These are phyloP conservation scores for Chiua virens DNA, from an alignment of 768 basidiomycete genomes.

Conservation along the genomic window DNA sequence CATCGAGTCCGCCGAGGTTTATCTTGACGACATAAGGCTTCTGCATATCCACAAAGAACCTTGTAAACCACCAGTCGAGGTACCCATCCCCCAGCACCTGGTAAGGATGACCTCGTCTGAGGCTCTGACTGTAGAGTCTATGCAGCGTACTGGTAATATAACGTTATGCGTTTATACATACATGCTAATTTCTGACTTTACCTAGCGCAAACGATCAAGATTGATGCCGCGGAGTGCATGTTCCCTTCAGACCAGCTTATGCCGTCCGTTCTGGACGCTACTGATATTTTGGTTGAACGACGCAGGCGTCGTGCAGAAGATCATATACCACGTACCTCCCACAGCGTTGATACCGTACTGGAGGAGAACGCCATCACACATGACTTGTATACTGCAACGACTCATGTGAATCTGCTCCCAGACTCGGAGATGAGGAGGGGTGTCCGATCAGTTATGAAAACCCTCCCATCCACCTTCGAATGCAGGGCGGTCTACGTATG, in stretches of 20 bases:
- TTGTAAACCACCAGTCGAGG: neutral
- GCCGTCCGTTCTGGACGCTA: neutral
- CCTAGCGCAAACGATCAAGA: conserved; percentile 8
- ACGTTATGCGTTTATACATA: neutral
- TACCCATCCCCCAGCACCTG: conserved; percentile 2
- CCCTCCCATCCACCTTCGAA: neutral
- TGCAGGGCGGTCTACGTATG: conserved; percentile 9
- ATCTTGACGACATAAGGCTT: neutral
- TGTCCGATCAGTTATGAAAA: conserved; percentile 9
- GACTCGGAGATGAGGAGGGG: conserved; percentile 8
- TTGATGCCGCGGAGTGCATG: conserved; percentile 3
- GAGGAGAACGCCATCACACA: neutral
- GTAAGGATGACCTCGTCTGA: neutral
- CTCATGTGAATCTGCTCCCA: neutral
- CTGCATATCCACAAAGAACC: conserved; percentile 1
- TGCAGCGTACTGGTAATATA: conserved; percentile 7
- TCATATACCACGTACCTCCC: neutral
- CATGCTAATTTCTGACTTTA: neutral
- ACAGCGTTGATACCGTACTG: neutral
- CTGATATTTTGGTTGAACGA: neutral
- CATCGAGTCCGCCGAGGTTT: conserved; percentile 2
- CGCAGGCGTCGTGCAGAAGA: neutral
- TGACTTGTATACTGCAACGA: conserved; percentile 8
- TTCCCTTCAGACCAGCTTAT: neutral
- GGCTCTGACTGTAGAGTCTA: conserved; percentile 2